These are phyloP conservation scores for Cymodocea nodosa DNA, from an alignment of 116 monocot genomes.

Conservation along the genomic window DNA sequence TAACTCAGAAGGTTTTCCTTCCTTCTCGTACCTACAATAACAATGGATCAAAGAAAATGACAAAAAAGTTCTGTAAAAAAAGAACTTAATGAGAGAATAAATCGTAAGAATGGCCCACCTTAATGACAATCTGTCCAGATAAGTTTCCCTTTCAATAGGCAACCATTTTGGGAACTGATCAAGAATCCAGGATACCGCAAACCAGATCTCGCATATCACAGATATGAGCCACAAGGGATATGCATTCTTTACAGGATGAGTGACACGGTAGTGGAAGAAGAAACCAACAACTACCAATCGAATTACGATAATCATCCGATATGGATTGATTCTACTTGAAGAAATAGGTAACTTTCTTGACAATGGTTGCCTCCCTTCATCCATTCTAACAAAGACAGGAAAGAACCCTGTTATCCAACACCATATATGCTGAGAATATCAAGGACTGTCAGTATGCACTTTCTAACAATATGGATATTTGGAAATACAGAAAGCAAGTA, in stretches of 20 bases:
- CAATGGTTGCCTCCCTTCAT: constrained; percentile 86
- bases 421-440: too few species aligned
- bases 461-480: too few species aligned
- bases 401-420: too few species aligned
- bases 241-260: constrained; percentile 69
- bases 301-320: constrained; percentile 83
- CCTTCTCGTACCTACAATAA: constrained; percentile 68
- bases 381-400: constrained; percentile 48
- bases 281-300: constrained; percentile 75
- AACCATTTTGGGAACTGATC: constrained; percentile 96
- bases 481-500: too few species aligned
- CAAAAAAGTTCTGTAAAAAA: not conserved
- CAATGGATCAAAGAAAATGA: not conserved
- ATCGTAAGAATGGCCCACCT: constrained; percentile 20
- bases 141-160: constrained; percentile 82
- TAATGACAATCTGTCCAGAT: constrained; percentile 67
- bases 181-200: constrained; percentile 87
- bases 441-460: too few species aligned
- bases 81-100: not conserved
- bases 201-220: constrained; percentile 87
- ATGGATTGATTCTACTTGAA: constrained; percentile 79
- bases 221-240: constrained; percentile 78
- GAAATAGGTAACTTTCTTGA: constrained; percentile 84
- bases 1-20: constrained; percentile 73
- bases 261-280: constrained; percentile 84